phyloP scores from a whole-genome alignment of 768 basidiomycete species.

The Multifurca ochricompacta region DNA sequence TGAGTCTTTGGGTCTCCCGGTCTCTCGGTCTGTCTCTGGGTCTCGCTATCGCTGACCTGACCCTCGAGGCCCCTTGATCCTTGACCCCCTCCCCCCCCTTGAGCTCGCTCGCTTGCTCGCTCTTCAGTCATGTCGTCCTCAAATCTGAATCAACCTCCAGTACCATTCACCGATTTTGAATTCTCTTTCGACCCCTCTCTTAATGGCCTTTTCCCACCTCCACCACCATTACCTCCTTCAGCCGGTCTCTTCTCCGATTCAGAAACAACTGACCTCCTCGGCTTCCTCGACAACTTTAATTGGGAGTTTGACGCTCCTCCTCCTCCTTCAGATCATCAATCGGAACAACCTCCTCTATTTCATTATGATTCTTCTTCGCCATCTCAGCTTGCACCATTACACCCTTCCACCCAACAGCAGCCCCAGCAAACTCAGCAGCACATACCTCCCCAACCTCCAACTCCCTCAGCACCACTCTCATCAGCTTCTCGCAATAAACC shows the following conservation, averaged over 20 bases:
- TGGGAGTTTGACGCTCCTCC: conserved; percentile 44
- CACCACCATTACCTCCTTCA: conserved; percentile 57
- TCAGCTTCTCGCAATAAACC: conserved; percentile 41
- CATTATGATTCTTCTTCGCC: conserved; percentile 16
- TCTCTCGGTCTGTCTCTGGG: no score
- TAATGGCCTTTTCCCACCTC: conserved; percentile 47
- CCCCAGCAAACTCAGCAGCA: not conserved
- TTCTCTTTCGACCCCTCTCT: conserved; percentile 62
- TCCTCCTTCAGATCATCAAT: conserved; percentile 5
- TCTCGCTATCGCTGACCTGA: no score
- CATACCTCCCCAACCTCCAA: conserved; percentile 6
- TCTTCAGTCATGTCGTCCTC: no score
- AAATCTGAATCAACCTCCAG: conserved; percentile 38
- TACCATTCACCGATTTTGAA: conserved; percentile 60
- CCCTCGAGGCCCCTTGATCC: no score
- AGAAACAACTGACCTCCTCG: conserved; percentile 71
- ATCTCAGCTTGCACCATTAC: not conserved
- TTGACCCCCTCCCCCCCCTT: no score
- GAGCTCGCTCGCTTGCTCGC: no score
- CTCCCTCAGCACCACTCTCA: conserved; percentile 18
- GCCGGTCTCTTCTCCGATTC: conserved; percentile 72
- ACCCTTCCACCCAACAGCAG: not conserved
- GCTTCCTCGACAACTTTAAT: conserved; percentile 76
- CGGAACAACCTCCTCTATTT: conserved; percentile 1
- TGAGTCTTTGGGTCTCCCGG: no score